phyloP scores from a whole-genome alignment of 1,139 yeast species.

The Debaryomyces sp. region DNA sequence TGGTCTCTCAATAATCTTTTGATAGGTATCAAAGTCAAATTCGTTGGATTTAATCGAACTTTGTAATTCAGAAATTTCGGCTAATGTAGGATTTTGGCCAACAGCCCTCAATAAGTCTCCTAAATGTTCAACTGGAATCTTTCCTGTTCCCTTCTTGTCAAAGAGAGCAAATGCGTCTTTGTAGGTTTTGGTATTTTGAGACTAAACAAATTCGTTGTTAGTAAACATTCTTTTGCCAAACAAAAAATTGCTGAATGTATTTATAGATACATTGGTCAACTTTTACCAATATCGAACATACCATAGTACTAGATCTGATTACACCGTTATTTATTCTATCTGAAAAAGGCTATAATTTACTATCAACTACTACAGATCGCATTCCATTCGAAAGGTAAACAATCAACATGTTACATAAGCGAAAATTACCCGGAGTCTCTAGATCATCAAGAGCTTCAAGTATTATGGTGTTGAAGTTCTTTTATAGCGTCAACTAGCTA shows the following conservation, averaged over 20 bases:
- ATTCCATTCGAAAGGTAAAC: slow-evolving; percentile 6
- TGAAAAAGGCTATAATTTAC: slow-evolving; percentile 5
- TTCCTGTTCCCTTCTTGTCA: slow-evolving; percentile 95
- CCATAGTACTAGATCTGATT: background rate
- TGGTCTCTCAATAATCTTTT: slow-evolving; percentile 79
- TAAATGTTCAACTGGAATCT: slow-evolving; percentile 81
- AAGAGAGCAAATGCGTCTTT: slow-evolving; percentile 97
- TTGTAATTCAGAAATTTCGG: slow-evolving; percentile 80
- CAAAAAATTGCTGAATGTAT: background rate
- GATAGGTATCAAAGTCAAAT: slow-evolving; percentile 77
- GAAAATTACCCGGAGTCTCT: slow-evolving; percentile 5
- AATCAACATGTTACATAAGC: slow-evolving; percentile 6
- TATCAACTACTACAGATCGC: slow-evolving; percentile 1
- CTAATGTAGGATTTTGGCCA: slow-evolving; percentile 96
- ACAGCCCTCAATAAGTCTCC: slow-evolving; percentile 96
- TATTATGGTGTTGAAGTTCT: background rate
- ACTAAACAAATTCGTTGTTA: slow-evolving; percentile 22
- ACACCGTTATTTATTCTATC: background rate
- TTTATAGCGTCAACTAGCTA: background rate
- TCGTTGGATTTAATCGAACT: slow-evolving; percentile 45
- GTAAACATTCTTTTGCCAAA: background rate
- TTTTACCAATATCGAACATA: background rate
- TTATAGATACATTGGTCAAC: background rate
- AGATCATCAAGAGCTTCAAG: background rate
- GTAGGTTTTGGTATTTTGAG: slow-evolving; percentile 68